A percentile compares a stretch with the other conserved stretches of the same genome.
These are phyloP conservation scores for Phaeotremella fagi DNA, from an alignment of 768 basidiomycete species.

Conservation along the genomic window DNA sequence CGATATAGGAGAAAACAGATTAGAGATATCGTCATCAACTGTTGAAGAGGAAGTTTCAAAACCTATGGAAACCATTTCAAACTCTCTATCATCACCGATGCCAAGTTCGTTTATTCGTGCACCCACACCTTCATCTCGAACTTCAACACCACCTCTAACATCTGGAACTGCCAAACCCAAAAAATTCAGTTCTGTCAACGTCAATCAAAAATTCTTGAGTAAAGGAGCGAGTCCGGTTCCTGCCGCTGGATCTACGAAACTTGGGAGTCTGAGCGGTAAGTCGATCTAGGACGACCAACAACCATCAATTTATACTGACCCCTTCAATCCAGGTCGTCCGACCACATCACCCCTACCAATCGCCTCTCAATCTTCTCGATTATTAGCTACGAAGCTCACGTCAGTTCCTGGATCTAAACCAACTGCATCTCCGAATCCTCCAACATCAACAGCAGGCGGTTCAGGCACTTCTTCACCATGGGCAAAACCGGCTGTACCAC, in stretches of 20 bases:
- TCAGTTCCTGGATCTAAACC: constrained; percentile 49
- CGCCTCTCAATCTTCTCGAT: constrained; percentile 55
- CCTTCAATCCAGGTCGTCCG: constrained; percentile 20
- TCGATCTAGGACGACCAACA: constrained; percentile 49
- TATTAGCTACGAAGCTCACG: constrained; percentile 83
- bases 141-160: constrained; percentile 37
- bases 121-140: constrained; percentile 31
- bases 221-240: constrained; percentile 63
- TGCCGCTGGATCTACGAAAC: constrained; percentile 15
- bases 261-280: constrained; percentile 23
- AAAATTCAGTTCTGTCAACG: constrained; percentile 81
- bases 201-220: constrained; percentile 94
- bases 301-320: too few relatives aligned
- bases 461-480: constrained; percentile 59
- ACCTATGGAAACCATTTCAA: background rate
- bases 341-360: constrained; percentile 40
- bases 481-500: constrained; percentile 59
- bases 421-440: constrained; percentile 43
- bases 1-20: too few relatives aligned
- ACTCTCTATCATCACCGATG: constrained; percentile 1
- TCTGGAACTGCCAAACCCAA: constrained; percentile 53
- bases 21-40: constrained; percentile 1
- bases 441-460: constrained; percentile 57
- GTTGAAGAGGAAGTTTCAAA: background rate
- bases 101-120: constrained; percentile 13